These are phyloP conservation scores for Aurantiochytrium sp. DNA, from an alignment of 108 stramenopile genomes.

Conservation along the genomic window DNA sequence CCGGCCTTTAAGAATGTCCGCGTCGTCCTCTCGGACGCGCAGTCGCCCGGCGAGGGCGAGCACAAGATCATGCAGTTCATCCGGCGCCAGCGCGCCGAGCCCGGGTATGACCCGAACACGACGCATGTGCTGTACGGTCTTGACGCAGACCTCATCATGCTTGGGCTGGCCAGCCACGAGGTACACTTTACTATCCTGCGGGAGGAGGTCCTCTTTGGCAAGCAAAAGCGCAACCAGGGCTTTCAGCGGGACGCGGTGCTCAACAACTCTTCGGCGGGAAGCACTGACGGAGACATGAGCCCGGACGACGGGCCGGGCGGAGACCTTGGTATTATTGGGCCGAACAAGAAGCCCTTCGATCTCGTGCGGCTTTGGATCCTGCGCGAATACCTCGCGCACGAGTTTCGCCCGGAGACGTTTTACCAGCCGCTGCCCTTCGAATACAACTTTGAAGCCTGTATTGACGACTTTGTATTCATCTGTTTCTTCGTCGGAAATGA, in stretches of 20 bases:
- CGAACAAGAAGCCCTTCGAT: constrained; percentile 67
- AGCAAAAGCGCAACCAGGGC: not conserved
- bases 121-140: constrained; percentile 93
- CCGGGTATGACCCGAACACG: constrained; percentile 88
- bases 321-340: constrained; percentile 57
- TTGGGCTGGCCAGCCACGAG: constrained; percentile 96
- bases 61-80: constrained; percentile 99
- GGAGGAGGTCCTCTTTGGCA: constrained; percentile 71
- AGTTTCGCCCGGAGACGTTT: constrained; percentile 71
- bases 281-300: constrained; percentile 45
- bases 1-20: constrained; percentile 78
- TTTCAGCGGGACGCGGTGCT: constrained; percentile 39
- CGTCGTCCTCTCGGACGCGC: constrained; percentile 88
- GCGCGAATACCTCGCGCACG: constrained; percentile 82
- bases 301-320: constrained; percentile 61
- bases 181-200: constrained; percentile 91
- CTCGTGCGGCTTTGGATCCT: constrained; percentile 79
- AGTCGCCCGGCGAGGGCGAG: constrained; percentile 85
- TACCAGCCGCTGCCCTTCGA: constrained; percentile 45
- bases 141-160: constrained; percentile 99
- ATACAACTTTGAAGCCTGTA: constrained; percentile 78
- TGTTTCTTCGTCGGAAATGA: constrained; percentile 41
- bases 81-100: constrained; percentile 79
- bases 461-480: constrained; percentile 97
- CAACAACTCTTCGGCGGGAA: not conserved